phyloP scores from a whole-genome alignment of 2,329 filamentous ascomycete species.

The Penicillium sp. region DNA sequence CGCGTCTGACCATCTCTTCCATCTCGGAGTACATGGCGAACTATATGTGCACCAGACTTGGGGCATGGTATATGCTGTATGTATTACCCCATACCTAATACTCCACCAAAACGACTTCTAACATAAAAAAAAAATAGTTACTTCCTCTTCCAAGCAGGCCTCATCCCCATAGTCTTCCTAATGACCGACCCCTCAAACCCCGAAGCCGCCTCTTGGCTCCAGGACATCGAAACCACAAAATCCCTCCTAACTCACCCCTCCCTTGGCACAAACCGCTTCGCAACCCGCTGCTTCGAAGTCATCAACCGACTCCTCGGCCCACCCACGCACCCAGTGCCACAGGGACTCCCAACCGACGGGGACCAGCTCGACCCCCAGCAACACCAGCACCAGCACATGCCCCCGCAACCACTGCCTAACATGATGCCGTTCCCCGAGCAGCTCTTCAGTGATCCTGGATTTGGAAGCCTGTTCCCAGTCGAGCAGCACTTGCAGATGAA shows the following conservation, averaged over 20 bases:
- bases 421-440: constrained; percentile 41
- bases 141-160: constrained; percentile 48
- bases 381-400: constrained; percentile 13
- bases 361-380: constrained; percentile 12
- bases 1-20: constrained; percentile 43
- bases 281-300: constrained; percentile 41
- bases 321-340: constrained; percentile 18
- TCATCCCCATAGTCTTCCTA: constrained; percentile 47
- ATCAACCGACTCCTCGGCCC: constrained; percentile 40
- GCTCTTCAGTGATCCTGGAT: constrained; percentile 37
- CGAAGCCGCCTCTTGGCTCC: constrained; percentile 39
- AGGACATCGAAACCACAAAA: constrained; percentile 44
- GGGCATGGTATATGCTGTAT: constrained; percentile 48
- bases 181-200: constrained; percentile 44
- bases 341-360: background rate
- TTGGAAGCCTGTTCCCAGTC: constrained; percentile 37
- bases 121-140: constrained; percentile 28
- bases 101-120: background rate
- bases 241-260: constrained; percentile 41
- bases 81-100: constrained; percentile 6
- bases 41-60: constrained; percentile 42
- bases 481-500: constrained; percentile 33
- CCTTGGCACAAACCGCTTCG: constrained; percentile 41
- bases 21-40: constrained; percentile 45
- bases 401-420: constrained; percentile 25